Conservation (phyloP, 1,139 yeast genomes). For the Hansenula sp. region DNA sequence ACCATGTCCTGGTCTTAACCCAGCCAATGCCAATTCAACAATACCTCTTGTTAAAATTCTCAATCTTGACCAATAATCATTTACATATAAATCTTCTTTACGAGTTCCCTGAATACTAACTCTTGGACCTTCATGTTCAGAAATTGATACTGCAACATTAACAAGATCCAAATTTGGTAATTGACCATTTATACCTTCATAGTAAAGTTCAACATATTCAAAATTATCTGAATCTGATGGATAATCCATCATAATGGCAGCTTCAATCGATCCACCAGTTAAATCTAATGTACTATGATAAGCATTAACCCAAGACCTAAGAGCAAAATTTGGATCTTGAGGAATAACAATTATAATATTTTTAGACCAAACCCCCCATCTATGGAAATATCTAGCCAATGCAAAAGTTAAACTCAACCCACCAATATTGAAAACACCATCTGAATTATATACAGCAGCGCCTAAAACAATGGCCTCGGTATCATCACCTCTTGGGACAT, state of each 20-base stretch:
- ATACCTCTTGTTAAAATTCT: conserved; percentile 62
- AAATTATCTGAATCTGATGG: conserved; percentile 64
- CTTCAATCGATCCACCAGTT: conserved; percentile 95
- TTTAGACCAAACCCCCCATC: conserved; percentile 94
- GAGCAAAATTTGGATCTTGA: conserved; percentile 60
- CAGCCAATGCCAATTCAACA: conserved; percentile 64
- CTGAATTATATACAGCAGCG: conserved; percentile 78
- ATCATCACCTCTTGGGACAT: conserved; percentile 93
- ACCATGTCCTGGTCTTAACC: conserved; percentile 57
- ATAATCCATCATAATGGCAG: conserved; percentile 83
- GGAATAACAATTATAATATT: conserved; percentile 86
- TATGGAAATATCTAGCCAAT: conserved; percentile 70
- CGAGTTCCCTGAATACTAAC: conserved; percentile 63
- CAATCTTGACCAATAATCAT: conserved; percentile 47
- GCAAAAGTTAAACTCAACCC: conserved; percentile 74
- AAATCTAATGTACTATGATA: conserved; percentile 81
- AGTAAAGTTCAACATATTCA: conserved; percentile 68
- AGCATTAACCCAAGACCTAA: conserved; percentile 90
- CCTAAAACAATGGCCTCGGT: conserved; percentile 92
- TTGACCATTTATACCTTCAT: conserved; percentile 93
- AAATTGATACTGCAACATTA: conserved; percentile 70
- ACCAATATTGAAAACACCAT: conserved; percentile 62
- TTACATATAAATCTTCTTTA: conserved; percentile 37
- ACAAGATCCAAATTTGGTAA: conserved; percentile 88
- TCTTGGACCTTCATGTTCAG: conserved; percentile 70